These are phyloP conservation scores for Helotiales sp. DNA, from an alignment of 2,329 filamentous ascomycete species.

Conservation along the genomic window DNA sequence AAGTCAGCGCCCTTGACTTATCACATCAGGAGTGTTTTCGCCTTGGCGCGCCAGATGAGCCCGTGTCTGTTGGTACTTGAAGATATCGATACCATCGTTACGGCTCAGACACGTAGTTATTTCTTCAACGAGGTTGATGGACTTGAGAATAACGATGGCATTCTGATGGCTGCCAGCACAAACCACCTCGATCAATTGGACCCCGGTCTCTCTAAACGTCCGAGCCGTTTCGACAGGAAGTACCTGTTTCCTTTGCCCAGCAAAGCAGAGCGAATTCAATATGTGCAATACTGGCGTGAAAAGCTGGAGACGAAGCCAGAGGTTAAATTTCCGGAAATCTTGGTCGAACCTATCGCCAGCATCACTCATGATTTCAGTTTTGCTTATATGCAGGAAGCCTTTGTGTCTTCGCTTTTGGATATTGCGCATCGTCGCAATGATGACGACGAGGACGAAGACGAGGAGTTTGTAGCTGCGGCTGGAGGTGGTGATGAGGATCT, in stretches of 20 bases:
- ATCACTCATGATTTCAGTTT: constrained; percentile 11
- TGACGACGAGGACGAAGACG: constrained; percentile 6
- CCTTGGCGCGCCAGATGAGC: constrained; percentile 9
- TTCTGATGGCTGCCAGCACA: constrained; percentile 12
- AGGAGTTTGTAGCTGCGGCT: background rate
- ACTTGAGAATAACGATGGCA: constrained; percentile 10
- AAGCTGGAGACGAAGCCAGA: constrained; percentile 8
- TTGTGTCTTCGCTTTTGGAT: constrained; percentile 7
- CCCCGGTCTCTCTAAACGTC: constrained; percentile 8
- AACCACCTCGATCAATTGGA: constrained; percentile 8
- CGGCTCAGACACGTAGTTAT: constrained; percentile 6
- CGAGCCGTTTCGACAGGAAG: constrained; percentile 11
- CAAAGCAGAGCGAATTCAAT: constrained; percentile 4
- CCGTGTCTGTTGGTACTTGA: constrained; percentile 11
- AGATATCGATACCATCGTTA: constrained; percentile 11
- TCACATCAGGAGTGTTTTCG: constrained; percentile 16
- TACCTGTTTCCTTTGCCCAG: constrained; percentile 8
- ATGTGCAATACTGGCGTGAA: constrained; percentile 9
- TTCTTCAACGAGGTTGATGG: constrained; percentile 13
- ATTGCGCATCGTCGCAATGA: constrained; percentile 7
- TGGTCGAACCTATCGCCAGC: constrained; percentile 8
- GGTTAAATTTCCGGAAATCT: constrained; percentile 2
- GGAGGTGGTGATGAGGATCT: constrained; percentile 7
- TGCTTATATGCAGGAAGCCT: constrained; percentile 12
- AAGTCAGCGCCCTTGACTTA: constrained; percentile 3